phyloP scores from a whole-genome alignment of 2,329 filamentous ascomycete genomes.

The Penicillium sp. region DNA sequence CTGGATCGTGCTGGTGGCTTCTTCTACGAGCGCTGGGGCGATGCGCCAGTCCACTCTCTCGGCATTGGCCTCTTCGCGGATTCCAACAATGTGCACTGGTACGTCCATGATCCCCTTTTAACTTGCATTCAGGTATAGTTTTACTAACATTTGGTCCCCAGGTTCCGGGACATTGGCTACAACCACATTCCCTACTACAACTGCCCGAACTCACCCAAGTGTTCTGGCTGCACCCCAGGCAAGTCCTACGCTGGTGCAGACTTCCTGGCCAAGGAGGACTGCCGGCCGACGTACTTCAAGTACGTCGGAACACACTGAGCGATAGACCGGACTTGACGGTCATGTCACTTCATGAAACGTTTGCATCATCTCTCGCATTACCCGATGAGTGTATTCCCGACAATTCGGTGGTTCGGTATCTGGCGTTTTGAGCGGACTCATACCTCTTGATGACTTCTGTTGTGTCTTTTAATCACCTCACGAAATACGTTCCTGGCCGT shows the following conservation, averaged over 20 bases:
- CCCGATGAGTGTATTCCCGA: slow-evolving; percentile 23
- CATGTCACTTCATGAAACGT: slow-evolving; percentile 18
- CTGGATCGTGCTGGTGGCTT: slow-evolving; percentile 91
- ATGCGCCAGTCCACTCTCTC: slow-evolving; percentile 94
- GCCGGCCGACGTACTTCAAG: slow-evolving; percentile 95
- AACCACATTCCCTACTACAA: slow-evolving; percentile 99
- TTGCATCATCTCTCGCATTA: slow-evolving; percentile 24
- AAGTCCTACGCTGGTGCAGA: slow-evolving; percentile 82
- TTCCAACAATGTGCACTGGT: slow-evolving; percentile 87
- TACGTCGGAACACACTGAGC: slow-evolving; percentile 72
- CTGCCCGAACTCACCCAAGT: slow-evolving; percentile 94
- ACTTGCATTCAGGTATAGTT: background rate
- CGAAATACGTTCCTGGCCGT: slow-evolving; percentile 19
- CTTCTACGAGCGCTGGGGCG: slow-evolving; percentile 98
- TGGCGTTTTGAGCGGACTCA: slow-evolving; percentile 26
- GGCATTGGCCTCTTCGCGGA: slow-evolving; percentile 90
- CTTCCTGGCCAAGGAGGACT: slow-evolving; percentile 85
- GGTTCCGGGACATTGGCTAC: slow-evolving; percentile 99
- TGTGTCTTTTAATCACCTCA: slow-evolving; percentile 6
- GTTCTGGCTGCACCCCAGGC: slow-evolving; percentile 77
- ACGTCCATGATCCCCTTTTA: slow-evolving; percentile 32
- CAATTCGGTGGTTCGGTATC: slow-evolving; percentile 19
- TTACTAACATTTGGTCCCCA: slow-evolving; percentile 33
- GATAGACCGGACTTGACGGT: slow-evolving; percentile 5
- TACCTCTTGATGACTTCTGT: slow-evolving; percentile 24